Base-by-base conservation (phyloP, 345 rosid species). In the Brassica juncea region DNA sequence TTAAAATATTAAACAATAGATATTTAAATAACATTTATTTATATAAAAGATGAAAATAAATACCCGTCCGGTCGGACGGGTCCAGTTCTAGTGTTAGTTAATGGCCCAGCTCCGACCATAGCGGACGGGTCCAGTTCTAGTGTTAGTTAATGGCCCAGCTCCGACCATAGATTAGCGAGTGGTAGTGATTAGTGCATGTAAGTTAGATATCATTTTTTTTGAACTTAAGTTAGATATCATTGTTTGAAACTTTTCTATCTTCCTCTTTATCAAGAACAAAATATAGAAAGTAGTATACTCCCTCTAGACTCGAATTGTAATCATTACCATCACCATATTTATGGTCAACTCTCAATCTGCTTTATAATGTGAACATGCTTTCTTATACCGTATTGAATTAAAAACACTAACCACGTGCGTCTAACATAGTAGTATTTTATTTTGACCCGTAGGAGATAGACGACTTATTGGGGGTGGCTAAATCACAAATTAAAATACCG, bases 361-460 rank as follows among this genome's bases (percentile, higher is more conserved):
- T 44, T 68, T 42, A 3, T 15, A 25, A 58, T 5, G 74, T 68
- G 79, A 76, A 68, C 8, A 57, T 2, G 34, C 47, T 39, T 49
- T 32, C 16, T 9, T 23, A 9, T 6, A 15, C 25, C 70, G 25
- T 61, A 31, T 32, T 61, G 69, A 59, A 4, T 68, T 8, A 0
- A 60, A 32, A 15, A 63, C 80, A 70, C 32, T 23, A 49, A 2
- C 1, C 42, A 70, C 76, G 80, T 77, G 75, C 64, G 28, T 61
- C 15, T 8, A 76, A 7, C 35, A 44, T 76, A 10, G 4, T 66
- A 16, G 2, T 66, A 25, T 35, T 35, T 37, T 37, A 4, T 30
- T 19, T 37, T 4, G 37, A 35, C 12, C 21, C 71, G 55, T 64
- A 3, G 2, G 72, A 63, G 12, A 60, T 5, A 6, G 5, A 15